Conservation (phyloP, 2,329 filamentous ascomycete species). For the Magnaporthales sp. region DNA sequence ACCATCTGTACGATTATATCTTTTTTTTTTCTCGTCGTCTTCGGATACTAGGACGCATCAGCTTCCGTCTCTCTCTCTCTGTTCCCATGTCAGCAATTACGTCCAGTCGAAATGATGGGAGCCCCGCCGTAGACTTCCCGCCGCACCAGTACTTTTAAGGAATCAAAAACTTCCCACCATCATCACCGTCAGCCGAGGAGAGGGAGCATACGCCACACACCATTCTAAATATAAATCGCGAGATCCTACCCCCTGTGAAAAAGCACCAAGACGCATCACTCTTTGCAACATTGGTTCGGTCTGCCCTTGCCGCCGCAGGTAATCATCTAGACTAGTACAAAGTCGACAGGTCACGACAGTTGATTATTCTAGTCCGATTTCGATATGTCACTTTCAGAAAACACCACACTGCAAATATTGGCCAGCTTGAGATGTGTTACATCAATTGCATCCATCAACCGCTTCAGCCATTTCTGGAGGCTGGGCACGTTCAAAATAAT, state of each 20-base stretch:
- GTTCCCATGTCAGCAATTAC: neutral
- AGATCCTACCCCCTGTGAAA: neutral
- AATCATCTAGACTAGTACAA: neutral
- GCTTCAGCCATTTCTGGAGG: neutral
- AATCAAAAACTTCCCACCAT: neutral
- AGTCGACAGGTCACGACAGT: neutral
- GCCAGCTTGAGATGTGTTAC: neutral
- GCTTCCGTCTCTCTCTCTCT: neutral
- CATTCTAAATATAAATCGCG: neutral
- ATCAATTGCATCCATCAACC: neutral
- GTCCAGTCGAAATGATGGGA: slow-evolving; percentile 1
- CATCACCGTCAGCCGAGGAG: neutral
- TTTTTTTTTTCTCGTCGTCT: slow-evolving; percentile 5
- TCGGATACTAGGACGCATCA: slow-evolving; percentile 5
- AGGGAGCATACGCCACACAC: neutral
- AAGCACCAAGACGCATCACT: neutral
- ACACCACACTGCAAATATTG: neutral
- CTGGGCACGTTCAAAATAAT: neutral
- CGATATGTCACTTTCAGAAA: neutral
- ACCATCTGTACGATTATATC: slow-evolving; percentile 6
- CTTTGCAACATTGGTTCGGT: neutral
- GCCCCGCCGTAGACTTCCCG: neutral
- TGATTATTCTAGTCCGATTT: neutral
- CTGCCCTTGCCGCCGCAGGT: neutral
- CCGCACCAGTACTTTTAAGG: neutral